Conservation (phyloP, 2,329 filamentous ascomycete species). For the Epichloe bromicola region DNA sequence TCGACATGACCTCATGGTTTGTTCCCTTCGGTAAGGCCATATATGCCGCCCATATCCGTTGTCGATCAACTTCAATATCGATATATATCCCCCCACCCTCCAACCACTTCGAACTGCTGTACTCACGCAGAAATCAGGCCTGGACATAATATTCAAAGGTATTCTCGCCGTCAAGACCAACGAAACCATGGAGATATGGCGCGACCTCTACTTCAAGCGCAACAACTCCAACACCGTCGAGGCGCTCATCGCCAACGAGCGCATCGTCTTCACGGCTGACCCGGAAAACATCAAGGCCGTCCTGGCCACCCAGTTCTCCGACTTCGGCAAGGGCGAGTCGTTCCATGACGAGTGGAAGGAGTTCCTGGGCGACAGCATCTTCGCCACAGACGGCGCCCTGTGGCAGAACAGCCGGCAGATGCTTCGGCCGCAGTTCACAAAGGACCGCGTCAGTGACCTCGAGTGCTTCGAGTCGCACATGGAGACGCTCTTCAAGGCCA, state of each 20-base stretch:
- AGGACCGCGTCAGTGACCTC: constrained; percentile 71
- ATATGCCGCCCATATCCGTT: background rate
- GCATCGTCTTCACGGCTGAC: constrained; percentile 34
- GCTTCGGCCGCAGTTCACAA: constrained; percentile 76
- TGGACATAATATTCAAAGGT: constrained; percentile 51
- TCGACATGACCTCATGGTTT: constrained; percentile 18
- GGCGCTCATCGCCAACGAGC: constrained; percentile 38
- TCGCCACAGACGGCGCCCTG: constrained; percentile 67
- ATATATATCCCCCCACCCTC: too few relatives aligned
- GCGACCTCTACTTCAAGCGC: constrained; percentile 30
- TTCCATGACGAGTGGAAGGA: constrained; percentile 31
- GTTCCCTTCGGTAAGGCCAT: constrained; percentile 33
- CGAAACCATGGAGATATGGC: constrained; percentile 50
- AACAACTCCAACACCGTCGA: constrained; percentile 45
- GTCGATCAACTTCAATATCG: background rate
- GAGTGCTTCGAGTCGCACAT: constrained; percentile 72
- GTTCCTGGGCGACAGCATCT: constrained; percentile 42
- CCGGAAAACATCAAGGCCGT: constrained; percentile 45
- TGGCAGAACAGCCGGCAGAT: constrained; percentile 77
- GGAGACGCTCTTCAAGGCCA: constrained; percentile 55
- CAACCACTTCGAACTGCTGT: background rate
- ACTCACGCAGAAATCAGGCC: constrained; percentile 24
- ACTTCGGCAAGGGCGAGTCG: constrained; percentile 34
- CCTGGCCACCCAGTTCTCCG: constrained; percentile 41
- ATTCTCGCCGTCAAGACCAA: constrained; percentile 39